Base-by-base conservation (phyloP, 1,284 basidiomycete species). In the Agroathelia rolfsii region DNA sequence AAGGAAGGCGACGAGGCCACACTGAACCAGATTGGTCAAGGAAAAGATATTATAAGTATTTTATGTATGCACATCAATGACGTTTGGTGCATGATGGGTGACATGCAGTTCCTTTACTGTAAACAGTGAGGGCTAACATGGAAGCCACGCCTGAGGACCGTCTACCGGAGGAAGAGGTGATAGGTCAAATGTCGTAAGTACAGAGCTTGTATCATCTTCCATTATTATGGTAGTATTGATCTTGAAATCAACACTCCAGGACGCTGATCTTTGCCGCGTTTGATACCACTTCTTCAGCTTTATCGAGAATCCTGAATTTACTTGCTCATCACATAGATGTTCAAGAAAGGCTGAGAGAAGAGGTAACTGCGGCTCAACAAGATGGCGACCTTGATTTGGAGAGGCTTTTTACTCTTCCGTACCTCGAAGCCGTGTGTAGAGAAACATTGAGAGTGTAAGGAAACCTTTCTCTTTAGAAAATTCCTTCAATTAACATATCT, bases 381-480 rank as follows among this genome's bases (percentile, higher is more conserved):
- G 26, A 41, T 19, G 35, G 28, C 3, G 45, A 56, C 17, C 40
- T 63, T 17, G 40, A 51, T 8, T 61, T 63, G 24, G 56, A 63
- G 32, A 28, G 46, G 9, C 46, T 64, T 28, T 44, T 49, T 37
- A 28, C 32, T 6, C 47, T 63, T 19, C 56, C 56, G 5, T 61
- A 53, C 37, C 50, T 64, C 19, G 60, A 64, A 33, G 61, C 55
- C 3, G 40, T 65, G 15, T 45, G 56, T 32, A 48, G 57, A 27
- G 62, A 64, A 41, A 62, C 58, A 5, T 30, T 64, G 24, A 52
- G 62, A 31, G 37, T 59, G 28, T 53, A 15, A 31, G 44, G 25
- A 6, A 17, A n/a, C 35, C 18, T 18, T 3, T 22, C 6, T 23
- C 4, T 12, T 12, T 13, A 18, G 26, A 6, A 6, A 18, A 11